phyloP scores from a whole-genome alignment of 345 rosid species.

The Iberis pinnata region DNA sequence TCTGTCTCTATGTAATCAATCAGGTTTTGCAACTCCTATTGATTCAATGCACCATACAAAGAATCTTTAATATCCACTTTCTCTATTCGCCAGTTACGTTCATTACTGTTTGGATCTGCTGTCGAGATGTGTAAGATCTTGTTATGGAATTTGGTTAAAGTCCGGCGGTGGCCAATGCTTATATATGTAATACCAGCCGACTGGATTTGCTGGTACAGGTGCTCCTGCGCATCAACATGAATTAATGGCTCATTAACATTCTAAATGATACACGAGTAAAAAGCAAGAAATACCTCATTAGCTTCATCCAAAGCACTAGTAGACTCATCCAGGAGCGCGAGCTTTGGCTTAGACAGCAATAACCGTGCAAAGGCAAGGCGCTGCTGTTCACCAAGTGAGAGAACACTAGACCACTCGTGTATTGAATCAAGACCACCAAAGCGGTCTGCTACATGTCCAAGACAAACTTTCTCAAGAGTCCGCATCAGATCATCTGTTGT shows the following conservation, averaged over 20 bases:
- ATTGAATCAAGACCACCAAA: conserved; percentile 57
- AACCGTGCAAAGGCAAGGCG: conserved; percentile 88
- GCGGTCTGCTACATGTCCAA: conserved; percentile 66
- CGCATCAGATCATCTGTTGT: conserved; percentile 54
- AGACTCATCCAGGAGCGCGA: conserved; percentile 79
- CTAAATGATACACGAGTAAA: conserved; percentile 2
- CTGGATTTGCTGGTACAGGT: conserved; percentile 62
- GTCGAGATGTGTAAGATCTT: conserved; percentile 51
- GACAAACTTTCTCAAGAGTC: conserved; percentile 62
- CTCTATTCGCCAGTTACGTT: conserved; percentile 52
- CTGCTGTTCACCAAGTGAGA: conserved; percentile 96
- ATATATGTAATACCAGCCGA: conserved; percentile 73
- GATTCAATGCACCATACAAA: conserved; percentile 28
- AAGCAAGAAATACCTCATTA: conserved; percentile 58
- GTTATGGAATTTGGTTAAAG: conserved; percentile 50
- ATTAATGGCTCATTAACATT: background rate
- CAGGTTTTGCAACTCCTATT: conserved; percentile 11
- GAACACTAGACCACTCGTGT: conserved; percentile 90
- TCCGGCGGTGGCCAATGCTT: conserved; percentile 79
- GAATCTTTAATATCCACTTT: conserved; percentile 28
- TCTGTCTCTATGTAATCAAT: conserved; percentile 8
- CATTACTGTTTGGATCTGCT: conserved; percentile 36
- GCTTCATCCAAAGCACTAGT: conserved; percentile 92
- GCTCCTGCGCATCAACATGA: conserved; percentile 37
- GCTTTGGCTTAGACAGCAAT: conserved; percentile 70